Base-by-base conservation (phyloP, 78 protist genomes). In the Dictyostelium intermedium region DNA sequence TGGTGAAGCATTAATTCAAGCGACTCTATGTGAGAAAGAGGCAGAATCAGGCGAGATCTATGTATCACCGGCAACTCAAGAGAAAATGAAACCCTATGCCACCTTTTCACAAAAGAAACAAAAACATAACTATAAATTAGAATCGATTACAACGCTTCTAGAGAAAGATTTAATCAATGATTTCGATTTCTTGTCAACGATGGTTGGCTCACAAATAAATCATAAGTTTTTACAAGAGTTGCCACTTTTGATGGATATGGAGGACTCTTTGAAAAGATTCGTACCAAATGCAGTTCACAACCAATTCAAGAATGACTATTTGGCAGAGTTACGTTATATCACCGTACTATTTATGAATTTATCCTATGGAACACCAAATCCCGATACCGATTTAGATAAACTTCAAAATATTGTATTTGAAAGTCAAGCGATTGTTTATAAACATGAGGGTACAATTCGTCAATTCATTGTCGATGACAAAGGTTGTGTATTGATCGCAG, bases 21-120 rank as follows among this genome's bases (percentile, higher is more conserved):
- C 96, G 0, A 85, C 95, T 1, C 84, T 43, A 39, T 92, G 96
- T n/a, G 98, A 97, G 72, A 83, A 80, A 27, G 89, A 86, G 41
- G 98, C 98, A 35, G 94, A 84, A 25, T 30, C 91, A 0, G 98
- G 98, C 16, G 98, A 97, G 27, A 95, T 97, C 20, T 94, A 89
- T 78, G 81, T 94, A 23, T 80, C 91, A 20, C 94, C 61, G 1
- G 63, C 25, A 1, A 79, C 86, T 69, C 87, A 81, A 18, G 94
- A 89, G 14, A 43, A 23, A 1, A 39, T 89, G 53, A 89, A 89
- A 74, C 80, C 70, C 0, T 89, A 32, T 47, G 85, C 94, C 2
- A 34, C 73, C 9, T 78, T 69, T 77, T 41, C 47, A 25, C 47
- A 80, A 35, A 34, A 60, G 23, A 80, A 78, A 43, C 50, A 45